Conservation (phyloP, 2,329 filamentous ascomycete species). For the Microdochium nivale region DNA sequence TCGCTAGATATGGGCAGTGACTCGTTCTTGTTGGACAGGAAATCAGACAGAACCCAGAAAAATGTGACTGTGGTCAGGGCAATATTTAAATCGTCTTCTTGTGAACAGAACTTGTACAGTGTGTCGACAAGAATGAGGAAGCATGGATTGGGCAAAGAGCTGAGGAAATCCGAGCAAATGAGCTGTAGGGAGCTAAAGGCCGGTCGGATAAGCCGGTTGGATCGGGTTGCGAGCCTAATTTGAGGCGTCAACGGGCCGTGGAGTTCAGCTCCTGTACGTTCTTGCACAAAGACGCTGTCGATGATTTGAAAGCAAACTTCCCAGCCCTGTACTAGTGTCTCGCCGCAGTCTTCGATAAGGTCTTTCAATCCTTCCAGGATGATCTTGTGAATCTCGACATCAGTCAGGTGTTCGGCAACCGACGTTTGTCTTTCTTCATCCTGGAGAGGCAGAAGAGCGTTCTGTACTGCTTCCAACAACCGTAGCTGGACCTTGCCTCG, state of each 20-base stretch:
- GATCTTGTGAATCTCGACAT: constrained; percentile 73
- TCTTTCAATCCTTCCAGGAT: constrained; percentile 72
- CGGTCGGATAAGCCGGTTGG: constrained; percentile 69
- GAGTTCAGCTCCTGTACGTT: constrained; percentile 17
- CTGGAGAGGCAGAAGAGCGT: constrained; percentile 52
- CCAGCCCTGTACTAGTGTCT: constrained; percentile 78
- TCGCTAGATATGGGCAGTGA: constrained; percentile 49
- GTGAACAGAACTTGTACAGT: constrained; percentile 79
- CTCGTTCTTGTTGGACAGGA: constrained; percentile 55
- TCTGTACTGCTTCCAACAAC: constrained; percentile 57
- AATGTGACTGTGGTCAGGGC: constrained; percentile 91
- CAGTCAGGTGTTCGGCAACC: constrained; percentile 51
- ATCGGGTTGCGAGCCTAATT: constrained; percentile 40
- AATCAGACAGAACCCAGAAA: constrained; percentile 93
- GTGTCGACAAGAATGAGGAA: constrained; percentile 76
- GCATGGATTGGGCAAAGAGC: constrained; percentile 61
- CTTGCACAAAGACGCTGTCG: constrained; percentile 63
- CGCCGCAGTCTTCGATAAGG: constrained; percentile 81
- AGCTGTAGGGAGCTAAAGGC: constrained; percentile 87
- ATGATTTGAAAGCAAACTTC: constrained; percentile 78
- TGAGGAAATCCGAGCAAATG: constrained; percentile 88
- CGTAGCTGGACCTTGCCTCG: constrained; percentile 61
- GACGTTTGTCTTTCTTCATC: constrained; percentile 40
- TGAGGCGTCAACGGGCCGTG: constrained; percentile 16
- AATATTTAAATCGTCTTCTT: constrained; percentile 89